phyloP scores from a whole-genome alignment of 2,329 filamentous ascomycete species.

The Monilinia vaccinii-corymbosi region DNA sequence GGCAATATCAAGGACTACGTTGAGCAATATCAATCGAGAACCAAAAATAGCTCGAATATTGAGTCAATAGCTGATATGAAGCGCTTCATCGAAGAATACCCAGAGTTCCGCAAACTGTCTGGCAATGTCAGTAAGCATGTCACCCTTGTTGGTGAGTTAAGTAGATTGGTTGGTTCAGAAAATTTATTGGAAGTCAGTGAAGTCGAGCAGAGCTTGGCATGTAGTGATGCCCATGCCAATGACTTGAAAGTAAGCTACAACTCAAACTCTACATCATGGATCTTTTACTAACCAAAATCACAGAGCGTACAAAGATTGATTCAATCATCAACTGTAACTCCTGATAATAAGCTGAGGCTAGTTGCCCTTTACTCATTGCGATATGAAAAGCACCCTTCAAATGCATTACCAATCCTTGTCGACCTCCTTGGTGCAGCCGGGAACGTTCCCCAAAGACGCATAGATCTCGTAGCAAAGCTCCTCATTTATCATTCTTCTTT shows the following conservation, averaged over 20 bases:
- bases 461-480: conserved; percentile 73
- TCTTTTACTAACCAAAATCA: conserved; percentile 14
- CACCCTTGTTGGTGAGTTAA: conserved; percentile 87
- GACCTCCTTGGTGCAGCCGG: conserved; percentile 80
- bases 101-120: conserved; percentile 92
- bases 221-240: conserved; percentile 85
- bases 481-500: conserved; percentile 80
- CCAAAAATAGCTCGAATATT: conserved; percentile 91
- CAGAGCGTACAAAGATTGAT: conserved; percentile 81
- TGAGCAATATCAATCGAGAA: conserved; percentile 94
- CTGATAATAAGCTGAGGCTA: conserved; percentile 78
- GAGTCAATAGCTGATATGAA: conserved; percentile 99
- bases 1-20: conserved; percentile 98
- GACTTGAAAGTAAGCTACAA: conserved; percentile 67
- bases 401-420: conserved; percentile 72
- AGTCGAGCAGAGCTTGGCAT: conserved; percentile 91
- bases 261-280: too few relatives aligned
- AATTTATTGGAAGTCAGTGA: conserved; percentile 93
- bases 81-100: conserved; percentile 96
- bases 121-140: conserved; percentile 99
- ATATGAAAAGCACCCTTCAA: conserved; percentile 80
- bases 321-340: conserved; percentile 64
- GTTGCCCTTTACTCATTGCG: conserved; percentile 92
- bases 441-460: conserved; percentile 65
- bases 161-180: conserved; percentile 75